Evolutionary conservation across 139 green algal species (phyloP), one percentile per base, ranked within the genome.

Genomic region (Pleodorina starrii): DNA sequence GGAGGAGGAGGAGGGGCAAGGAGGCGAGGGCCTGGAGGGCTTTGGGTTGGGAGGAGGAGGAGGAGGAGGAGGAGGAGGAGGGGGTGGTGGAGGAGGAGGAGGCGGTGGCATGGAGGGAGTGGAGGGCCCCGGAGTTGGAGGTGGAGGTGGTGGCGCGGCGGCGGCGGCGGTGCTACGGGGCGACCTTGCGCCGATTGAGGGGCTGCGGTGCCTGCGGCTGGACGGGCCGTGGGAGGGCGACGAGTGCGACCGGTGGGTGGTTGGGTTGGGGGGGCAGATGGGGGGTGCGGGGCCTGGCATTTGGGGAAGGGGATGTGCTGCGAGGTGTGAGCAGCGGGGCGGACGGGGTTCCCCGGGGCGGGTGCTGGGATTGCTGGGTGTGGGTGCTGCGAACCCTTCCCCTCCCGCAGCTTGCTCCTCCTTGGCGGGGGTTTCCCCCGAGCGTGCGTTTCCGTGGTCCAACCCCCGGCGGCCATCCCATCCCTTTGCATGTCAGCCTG

Each of bases 211-310:
- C 10, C 60, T 87, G 60, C 29, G 43, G 0, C 43, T 87, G n/a
- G 60, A 78, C 44, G 60, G 27, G 17, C 81, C 81, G 16, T 66
- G 42, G 60, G 29, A 63, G n/a, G 81, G 60, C 11, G 60, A 87
- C 16, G n/a, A 36, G 60, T 87, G 81, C 81, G 44, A 35, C 81
- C 44, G 57, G 79, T 85, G 54, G 54, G 54, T 12, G 54, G 7
- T 66, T 66, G 54, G n/a, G n/a, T n/a, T 66, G 54, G 5, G 6
- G 29, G 54, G 54, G 54, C 54, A 25, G 54, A 25, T 60, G 51
- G 14, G 51, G 51, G 51, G 51, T 27, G 51, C 14, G 51, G 17
- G 51, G 17, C 17, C 51, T 60, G 51, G 51, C 14, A 14, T 60
- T 60, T 17, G n/a, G n/a, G n/a, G n/a, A n/a, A n/a, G n/a, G n/a